Conservation (phyloP, 2,329 filamentous ascomycete species). For the Colletotrichum shisoi region DNA sequence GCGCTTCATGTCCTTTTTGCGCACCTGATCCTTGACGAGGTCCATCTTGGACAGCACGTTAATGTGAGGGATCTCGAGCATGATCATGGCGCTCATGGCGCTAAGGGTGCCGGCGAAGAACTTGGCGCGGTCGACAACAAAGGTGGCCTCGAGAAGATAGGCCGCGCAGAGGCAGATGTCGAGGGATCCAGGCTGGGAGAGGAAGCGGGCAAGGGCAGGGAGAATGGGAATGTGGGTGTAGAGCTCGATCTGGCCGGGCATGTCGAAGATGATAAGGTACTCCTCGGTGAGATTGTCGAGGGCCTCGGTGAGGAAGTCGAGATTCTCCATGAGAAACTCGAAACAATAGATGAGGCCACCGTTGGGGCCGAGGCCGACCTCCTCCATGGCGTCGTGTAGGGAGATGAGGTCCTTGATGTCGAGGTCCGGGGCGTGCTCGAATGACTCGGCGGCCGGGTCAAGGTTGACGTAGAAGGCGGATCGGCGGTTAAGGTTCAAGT, state of each 20-base stretch:
- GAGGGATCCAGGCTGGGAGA: conserved; percentile 79
- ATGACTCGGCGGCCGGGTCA: conserved; percentile 92
- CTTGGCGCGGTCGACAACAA: conserved; percentile 93
- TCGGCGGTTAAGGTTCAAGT: conserved; percentile 88
- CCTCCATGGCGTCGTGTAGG: conserved; percentile 95
- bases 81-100: conserved; percentile 98
- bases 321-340: conserved; percentile 92
- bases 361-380: conserved; percentile 88
- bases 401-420: conserved; percentile 96
- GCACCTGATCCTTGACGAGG: conserved; percentile 86
- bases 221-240: conserved; percentile 97
- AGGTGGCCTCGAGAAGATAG: conserved; percentile 94
- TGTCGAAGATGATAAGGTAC: conserved; percentile 97
- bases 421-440: conserved; percentile 89
- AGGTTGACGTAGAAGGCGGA: conserved; percentile 98
- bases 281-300: conserved; percentile 89
- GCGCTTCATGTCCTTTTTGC: conserved; percentile 85
- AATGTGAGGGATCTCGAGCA: conserved; percentile 95
- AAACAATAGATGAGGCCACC: conserved; percentile 96
- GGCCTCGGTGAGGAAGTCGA: conserved; percentile 87
- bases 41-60: conserved; percentile 99
- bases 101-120: conserved; percentile 96
- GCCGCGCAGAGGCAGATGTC: conserved; percentile 92
- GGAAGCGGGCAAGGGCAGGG: conserved; percentile 80
- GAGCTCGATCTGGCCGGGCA: conserved; percentile 98